phyloP scores from a whole-genome alignment of 257 asterid species.

The Nicotiana noctiflora region DNA sequence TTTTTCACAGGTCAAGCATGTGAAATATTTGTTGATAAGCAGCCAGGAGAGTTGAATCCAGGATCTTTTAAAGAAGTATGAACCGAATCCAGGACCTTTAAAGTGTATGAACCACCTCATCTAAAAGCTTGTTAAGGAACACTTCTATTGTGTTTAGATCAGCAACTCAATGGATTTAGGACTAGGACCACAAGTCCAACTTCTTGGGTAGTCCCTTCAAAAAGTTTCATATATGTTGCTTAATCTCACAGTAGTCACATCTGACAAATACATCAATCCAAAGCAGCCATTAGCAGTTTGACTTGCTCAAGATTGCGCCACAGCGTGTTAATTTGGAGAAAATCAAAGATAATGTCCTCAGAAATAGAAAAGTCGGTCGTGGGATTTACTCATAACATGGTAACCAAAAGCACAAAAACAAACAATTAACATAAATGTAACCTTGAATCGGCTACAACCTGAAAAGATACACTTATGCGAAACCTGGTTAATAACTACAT shows the following conservation, averaged over 20 bases:
- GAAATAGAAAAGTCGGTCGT: background rate
- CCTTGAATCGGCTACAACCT: background rate
- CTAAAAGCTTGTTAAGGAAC: background rate
- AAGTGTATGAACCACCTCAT: conserved; percentile 4
- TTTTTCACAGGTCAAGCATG: background rate
- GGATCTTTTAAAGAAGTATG: background rate
- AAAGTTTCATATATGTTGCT: background rate
- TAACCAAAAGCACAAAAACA: background rate
- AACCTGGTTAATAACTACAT: background rate
- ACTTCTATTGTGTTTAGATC: background rate
- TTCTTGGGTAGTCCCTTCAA: background rate
- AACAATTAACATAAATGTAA: background rate
- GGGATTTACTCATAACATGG: background rate
- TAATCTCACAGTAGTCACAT: background rate
- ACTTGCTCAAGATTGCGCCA: background rate
- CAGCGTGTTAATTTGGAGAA: background rate
- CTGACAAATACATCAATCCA: background rate
- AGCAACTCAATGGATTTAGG: background rate
- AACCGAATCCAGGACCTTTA: background rate
- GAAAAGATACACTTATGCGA: background rate
- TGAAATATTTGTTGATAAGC: background rate
- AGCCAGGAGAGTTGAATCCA: background rate
- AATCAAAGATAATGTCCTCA: background rate
- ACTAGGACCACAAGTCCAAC: background rate
- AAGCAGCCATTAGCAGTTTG: background rate